phyloP scores from a whole-genome alignment of 176 grass and related monocot species.

The Aegilops bicornis region DNA sequence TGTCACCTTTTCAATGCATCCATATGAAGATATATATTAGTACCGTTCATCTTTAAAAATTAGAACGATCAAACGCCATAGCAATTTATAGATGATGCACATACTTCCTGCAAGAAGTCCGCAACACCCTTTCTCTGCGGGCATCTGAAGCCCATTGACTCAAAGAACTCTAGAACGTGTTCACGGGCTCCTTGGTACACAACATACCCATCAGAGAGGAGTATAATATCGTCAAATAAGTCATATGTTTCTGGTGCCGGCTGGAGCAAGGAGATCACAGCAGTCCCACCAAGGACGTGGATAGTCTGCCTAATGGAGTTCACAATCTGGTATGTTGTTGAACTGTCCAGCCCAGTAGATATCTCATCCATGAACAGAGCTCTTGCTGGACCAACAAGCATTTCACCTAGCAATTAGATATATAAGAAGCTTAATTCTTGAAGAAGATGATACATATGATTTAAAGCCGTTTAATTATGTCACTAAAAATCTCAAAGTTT shows the following conservation, averaged over 20 bases:
- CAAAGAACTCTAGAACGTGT: slow-evolving; percentile 81
- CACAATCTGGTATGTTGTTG: slow-evolving; percentile 93
- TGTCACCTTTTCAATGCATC: slow-evolving; percentile 63
- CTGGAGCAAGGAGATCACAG: slow-evolving; percentile 86
- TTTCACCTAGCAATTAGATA: slow-evolving; percentile 61
- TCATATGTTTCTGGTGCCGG: slow-evolving; percentile 94
- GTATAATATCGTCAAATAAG: slow-evolving; percentile 93
- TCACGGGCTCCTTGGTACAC: slow-evolving; percentile 88
- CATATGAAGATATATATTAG: slow-evolving; percentile 21
- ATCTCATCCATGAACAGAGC: slow-evolving; percentile 98
- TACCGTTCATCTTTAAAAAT: slow-evolving; percentile 19
- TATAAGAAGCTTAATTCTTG: neutral
- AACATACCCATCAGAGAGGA: slow-evolving; percentile 80
- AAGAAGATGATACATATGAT: neutral
- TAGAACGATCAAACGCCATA: neutral
- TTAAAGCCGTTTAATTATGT: too few species aligned
- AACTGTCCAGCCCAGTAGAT: slow-evolving; percentile 96
- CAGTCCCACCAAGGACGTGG: slow-evolving; percentile 81
- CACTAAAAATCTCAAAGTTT: too few species aligned
- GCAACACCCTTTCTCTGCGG: slow-evolving; percentile 84
- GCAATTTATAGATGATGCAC: slow-evolving; percentile 16
- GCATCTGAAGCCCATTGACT: slow-evolving; percentile 84
- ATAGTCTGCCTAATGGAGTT: slow-evolving; percentile 72
- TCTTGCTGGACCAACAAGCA: slow-evolving; percentile 95
- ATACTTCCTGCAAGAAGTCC: slow-evolving; percentile 94